Conservation (phyloP, 495 filamentous ascomycete species). For the Aspergillus conjunctus region DNA sequence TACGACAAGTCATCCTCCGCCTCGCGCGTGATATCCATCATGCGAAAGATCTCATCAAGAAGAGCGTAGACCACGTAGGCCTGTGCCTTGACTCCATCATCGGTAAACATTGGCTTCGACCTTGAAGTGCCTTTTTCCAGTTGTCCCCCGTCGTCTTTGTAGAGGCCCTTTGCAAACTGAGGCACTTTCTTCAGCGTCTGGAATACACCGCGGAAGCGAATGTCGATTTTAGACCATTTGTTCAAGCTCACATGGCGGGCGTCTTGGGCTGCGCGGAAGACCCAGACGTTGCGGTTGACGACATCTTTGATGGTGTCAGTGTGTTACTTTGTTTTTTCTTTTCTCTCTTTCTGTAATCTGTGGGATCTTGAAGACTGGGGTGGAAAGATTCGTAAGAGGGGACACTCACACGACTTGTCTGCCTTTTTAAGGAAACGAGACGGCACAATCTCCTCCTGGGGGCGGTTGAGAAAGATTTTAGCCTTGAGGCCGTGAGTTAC, state of each 20-base stretch:
- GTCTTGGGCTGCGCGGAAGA: constrained; percentile 30
- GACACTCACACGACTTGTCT: constrained; percentile 22
- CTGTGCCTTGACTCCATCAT: constrained; percentile 22
- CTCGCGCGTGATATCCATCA: constrained; percentile 24
- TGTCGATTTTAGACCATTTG: constrained; percentile 33
- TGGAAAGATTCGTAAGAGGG: background rate
- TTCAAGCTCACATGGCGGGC: constrained; percentile 24
- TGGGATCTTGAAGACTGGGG: background rate
- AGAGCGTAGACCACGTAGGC: constrained; percentile 34
- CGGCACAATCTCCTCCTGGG: constrained; percentile 31
- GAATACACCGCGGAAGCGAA: constrained; percentile 35
- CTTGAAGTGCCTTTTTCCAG: background rate
- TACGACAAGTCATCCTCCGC: constrained; percentile 12
- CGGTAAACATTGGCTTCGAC: constrained; percentile 4
- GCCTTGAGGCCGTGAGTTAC: constrained; percentile 30
- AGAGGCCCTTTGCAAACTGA: constrained; percentile 26
- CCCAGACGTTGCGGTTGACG: constrained; percentile 29
- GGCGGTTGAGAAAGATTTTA: constrained; percentile 28
- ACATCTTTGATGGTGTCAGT: constrained; percentile 18
- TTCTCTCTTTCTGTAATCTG: background rate
- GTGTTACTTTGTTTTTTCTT: background rate
- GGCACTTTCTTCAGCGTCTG: constrained; percentile 33
- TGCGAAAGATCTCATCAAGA: constrained; percentile 30
- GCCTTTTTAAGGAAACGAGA: constrained; percentile 27
- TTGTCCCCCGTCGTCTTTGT: constrained; percentile 22